These are phyloP conservation scores for Miscanthus sacchariflorus DNA, from an alignment of 202 grass and related monocot genomes.

Conservation along the genomic window DNA sequence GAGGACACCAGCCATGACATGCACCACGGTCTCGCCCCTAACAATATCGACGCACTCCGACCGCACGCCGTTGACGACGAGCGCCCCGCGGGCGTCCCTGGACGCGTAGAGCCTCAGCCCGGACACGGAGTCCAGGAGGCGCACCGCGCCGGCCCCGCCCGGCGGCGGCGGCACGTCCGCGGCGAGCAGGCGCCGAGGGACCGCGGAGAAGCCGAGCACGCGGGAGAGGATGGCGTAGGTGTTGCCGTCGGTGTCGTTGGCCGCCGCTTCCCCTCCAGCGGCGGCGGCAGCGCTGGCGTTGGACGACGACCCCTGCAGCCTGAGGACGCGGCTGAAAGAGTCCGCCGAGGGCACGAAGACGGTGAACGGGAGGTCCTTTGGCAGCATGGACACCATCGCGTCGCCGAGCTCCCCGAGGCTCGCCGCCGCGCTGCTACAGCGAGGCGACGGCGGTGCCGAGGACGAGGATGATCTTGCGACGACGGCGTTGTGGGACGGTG, in stretches of 20 bases:
- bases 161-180: conserved; percentile 47
- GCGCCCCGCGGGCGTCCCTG: conserved; percentile 60
- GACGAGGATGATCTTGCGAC: not conserved
- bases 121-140: conserved; percentile 68
- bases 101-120: conserved; percentile 61
- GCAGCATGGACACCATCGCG: conserved; percentile 84
- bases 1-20: conserved; percentile 71
- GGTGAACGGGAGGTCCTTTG: conserved; percentile 74
- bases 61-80: conserved; percentile 75
- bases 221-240: conserved; percentile 80
- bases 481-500: not conserved
- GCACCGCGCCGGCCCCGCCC: conserved; percentile 4
- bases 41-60: conserved; percentile 74
- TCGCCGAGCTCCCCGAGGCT: conserved; percentile 69
- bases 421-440: not conserved
- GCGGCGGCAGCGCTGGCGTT: conserved; percentile 37
- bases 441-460: not conserved
- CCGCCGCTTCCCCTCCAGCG: not conserved
- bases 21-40: conserved; percentile 61
- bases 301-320: conserved; percentile 17
- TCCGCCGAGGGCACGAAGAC: conserved; percentile 66
- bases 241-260: not conserved
- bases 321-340: conserved; percentile 56
- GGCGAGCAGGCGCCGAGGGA: conserved; percentile 58
- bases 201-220: conserved; percentile 78